These are phyloP conservation scores for Isatis lusitanica DNA, from an alignment of 441 rosid species.

Conservation along the genomic window DNA sequence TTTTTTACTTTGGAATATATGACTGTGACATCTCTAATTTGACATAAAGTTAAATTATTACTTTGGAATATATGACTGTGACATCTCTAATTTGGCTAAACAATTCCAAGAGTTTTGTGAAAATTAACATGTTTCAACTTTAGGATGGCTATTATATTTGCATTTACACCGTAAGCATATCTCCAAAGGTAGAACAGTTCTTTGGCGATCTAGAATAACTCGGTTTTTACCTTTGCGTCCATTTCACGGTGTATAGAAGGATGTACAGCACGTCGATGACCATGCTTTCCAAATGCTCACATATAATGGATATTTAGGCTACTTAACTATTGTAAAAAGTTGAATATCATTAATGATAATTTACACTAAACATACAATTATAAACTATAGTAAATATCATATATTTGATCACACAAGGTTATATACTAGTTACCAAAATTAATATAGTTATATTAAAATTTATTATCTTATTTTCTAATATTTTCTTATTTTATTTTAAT, in stretches of 20 bases:
- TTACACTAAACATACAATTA: too few relatives aligned
- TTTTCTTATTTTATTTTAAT: too few relatives aligned
- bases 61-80: conserved; percentile 12
- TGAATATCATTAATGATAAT: too few relatives aligned
- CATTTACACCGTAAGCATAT: conserved; percentile 20
- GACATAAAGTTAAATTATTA: not conserved
- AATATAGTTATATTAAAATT: too few relatives aligned
- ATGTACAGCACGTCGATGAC: not conserved
- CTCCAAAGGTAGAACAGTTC: conserved; percentile 9
- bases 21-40: too few relatives aligned
- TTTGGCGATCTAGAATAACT: not conserved
- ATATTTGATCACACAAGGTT: too few relatives aligned
- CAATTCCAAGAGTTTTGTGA: not conserved
- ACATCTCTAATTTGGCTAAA: not conserved
- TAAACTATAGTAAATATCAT: too few relatives aligned
- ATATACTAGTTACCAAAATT: too few relatives aligned
- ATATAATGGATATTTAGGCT: too few relatives aligned
- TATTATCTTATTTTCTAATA: too few relatives aligned
- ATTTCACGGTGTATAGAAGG: not conserved
- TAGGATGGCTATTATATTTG: not conserved
- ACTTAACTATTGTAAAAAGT: too few relatives aligned
- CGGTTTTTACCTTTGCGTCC: not conserved
- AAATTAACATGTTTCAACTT: not conserved
- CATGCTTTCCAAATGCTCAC: not conserved
- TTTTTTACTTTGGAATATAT: too few relatives aligned